Conservation (phyloP, 2,329 filamentous ascomycete genomes). For the Talaromyces atroroseus region DNA sequence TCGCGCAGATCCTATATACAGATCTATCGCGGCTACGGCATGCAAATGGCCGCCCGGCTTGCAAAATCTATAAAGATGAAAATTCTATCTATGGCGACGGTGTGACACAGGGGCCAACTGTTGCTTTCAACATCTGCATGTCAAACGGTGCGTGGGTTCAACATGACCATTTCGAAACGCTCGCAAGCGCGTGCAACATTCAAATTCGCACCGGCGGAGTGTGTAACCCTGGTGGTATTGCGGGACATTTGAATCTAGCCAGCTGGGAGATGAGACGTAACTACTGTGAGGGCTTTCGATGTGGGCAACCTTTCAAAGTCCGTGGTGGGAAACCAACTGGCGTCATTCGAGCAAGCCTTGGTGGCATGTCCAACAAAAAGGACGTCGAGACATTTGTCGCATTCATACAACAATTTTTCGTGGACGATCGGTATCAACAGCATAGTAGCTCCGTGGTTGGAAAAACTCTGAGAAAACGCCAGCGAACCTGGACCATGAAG, state of each 20-base stretch:
- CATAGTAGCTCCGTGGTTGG: not conserved
- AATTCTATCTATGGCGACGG: constrained; percentile 40
- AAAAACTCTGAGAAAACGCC: not conserved
- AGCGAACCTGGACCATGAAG: constrained; percentile 48
- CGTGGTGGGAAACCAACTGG: constrained; percentile 82
- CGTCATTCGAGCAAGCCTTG: constrained; percentile 76
- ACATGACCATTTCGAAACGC: constrained; percentile 80
- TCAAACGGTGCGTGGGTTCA: constrained; percentile 67
- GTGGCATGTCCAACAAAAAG: constrained; percentile 74
- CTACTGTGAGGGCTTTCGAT: constrained; percentile 78
- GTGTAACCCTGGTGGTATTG: constrained; percentile 87
- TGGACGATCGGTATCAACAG: constrained; percentile 26
- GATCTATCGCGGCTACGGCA: constrained; percentile 60
- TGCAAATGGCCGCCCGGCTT: constrained; percentile 61
- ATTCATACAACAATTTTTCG: constrained; percentile 68
- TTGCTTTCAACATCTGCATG: constrained; percentile 78
- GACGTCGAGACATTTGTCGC: constrained; percentile 68
- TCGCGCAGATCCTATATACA: constrained; percentile 56
- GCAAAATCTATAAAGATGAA: constrained; percentile 56
- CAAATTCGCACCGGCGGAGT: constrained; percentile 83
- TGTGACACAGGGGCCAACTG: constrained; percentile 61
- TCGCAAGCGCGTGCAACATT: constrained; percentile 70
- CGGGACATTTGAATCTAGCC: constrained; percentile 62
- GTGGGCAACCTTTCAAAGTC: constrained; percentile 75
- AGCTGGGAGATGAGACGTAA: constrained; percentile 80